phyloP scores from a whole-genome alignment of 2,329 filamentous ascomycete genomes.

The Meredithiella fracta region DNA sequence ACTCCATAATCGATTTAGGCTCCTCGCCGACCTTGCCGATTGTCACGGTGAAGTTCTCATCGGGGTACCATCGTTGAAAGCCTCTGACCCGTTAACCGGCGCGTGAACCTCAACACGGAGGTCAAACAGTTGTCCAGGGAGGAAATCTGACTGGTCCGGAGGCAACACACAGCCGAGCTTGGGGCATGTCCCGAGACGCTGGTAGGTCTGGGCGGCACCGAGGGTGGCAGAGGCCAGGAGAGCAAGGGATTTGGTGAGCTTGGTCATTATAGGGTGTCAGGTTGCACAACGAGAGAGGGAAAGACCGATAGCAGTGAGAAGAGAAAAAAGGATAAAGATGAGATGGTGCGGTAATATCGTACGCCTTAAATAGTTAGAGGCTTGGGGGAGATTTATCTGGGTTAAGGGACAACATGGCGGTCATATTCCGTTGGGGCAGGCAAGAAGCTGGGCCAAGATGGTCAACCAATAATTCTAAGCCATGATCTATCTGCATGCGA shows the following conservation, averaged over 20 bases:
- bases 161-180: slow-evolving; percentile 43
- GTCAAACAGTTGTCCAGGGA: slow-evolving; percentile 71
- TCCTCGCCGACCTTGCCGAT: slow-evolving; percentile 47
- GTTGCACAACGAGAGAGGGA: not conserved
- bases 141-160: slow-evolving; percentile 57
- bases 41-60: slow-evolving; percentile 59
- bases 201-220: slow-evolving; percentile 39
- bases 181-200: slow-evolving; percentile 42
- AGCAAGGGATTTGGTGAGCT: slow-evolving; percentile 10
- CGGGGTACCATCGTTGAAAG: slow-evolving; percentile 50
- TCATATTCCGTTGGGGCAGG: too few species aligned
- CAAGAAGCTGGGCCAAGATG: too few species aligned
- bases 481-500: too few species aligned
- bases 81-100: slow-evolving; percentile 65
- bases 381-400: not conserved
- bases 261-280: slow-evolving; percentile 5
- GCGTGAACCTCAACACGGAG: slow-evolving; percentile 71
- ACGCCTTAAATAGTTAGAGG: not conserved
- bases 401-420: not conserved
- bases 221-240: slow-evolving; percentile 11
- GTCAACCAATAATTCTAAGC: too few species aligned
- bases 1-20: slow-evolving; percentile 41
- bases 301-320: not conserved
- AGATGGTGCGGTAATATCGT: not conserved
- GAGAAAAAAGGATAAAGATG: not conserved